These are phyloP conservation scores for Tolypocladium guangdongense DNA, from an alignment of 2,329 filamentous ascomycete genomes.

Conservation along the genomic window DNA sequence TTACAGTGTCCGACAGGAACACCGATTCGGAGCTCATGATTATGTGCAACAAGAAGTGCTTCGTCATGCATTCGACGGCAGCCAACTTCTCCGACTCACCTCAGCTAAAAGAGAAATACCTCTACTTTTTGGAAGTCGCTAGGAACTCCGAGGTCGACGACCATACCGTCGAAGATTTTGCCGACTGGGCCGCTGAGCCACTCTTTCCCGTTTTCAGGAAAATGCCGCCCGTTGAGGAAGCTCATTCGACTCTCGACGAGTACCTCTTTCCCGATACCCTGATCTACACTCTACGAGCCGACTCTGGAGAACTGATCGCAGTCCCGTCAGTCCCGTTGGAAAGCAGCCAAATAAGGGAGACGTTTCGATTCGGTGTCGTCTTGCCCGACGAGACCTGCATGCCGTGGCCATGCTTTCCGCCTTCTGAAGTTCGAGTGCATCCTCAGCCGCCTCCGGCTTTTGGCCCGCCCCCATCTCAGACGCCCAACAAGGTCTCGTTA, in stretches of 20 bases:
- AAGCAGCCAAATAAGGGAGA: background rate
- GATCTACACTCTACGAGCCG: slow-evolving; percentile 6
- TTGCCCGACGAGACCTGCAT: slow-evolving; percentile 4
- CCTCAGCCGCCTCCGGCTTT: background rate
- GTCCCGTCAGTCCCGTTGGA: background rate
- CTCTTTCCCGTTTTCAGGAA: slow-evolving; percentile 6
- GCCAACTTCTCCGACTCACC: slow-evolving; percentile 10
- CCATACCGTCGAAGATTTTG: slow-evolving; percentile 12
- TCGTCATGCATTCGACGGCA: slow-evolving; percentile 7
- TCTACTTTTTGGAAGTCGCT: slow-evolving; percentile 11
- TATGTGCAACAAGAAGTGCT: slow-evolving; percentile 8
- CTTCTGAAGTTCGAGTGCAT: slow-evolving; percentile 3
- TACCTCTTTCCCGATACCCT: slow-evolving; percentile 7
- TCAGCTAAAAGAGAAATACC: slow-evolving; percentile 8
- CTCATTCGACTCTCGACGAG: slow-evolving; percentile 1
- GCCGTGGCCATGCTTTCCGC: slow-evolving; percentile 6
- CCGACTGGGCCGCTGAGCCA: slow-evolving; percentile 11
- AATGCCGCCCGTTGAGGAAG: background rate
- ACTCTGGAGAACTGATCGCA: slow-evolving; percentile 3
- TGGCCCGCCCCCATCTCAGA: background rate
- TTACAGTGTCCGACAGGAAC: slow-evolving; percentile 6
- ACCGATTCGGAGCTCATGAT: slow-evolving; percentile 8
- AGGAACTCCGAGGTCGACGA: slow-evolving; percentile 11
- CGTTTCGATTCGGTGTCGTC: background rate
- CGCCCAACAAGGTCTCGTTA: background rate